Conservation (phyloP, 176 grass and related monocot species). For the Phoenix roebelenii region DNA sequence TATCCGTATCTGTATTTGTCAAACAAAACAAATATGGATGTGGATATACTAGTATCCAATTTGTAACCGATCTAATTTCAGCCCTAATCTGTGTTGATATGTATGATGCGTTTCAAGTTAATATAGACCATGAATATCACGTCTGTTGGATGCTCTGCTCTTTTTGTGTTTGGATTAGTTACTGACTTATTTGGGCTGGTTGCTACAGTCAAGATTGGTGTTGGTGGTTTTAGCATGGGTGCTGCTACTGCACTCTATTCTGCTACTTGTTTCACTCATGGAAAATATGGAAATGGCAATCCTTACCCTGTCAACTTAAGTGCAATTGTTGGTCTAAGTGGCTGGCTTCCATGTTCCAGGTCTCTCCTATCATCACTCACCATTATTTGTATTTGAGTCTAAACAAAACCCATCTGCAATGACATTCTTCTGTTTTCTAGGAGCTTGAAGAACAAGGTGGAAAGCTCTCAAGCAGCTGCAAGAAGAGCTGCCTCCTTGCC, state of each 20-base stretch:
- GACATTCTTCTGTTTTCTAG: constrained; percentile 28
- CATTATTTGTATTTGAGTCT: neutral
- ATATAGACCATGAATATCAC: neutral
- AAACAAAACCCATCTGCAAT: neutral
- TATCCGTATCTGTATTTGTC: too few relatives aligned
- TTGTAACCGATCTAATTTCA: too few relatives aligned
- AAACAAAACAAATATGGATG: too few relatives aligned
- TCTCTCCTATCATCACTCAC: constrained; percentile 25
- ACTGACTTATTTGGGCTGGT: constrained; percentile 7
- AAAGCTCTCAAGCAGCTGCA: constrained; percentile 68
- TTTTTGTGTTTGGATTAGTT: constrained; percentile 2
- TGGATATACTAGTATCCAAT: too few relatives aligned
- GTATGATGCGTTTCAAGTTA: too few relatives aligned
- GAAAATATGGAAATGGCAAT: constrained; percentile 92
- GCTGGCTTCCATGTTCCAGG: constrained; percentile 93
- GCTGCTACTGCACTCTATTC: constrained; percentile 86
- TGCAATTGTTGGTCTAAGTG: constrained; percentile 75
- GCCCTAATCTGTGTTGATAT: too few relatives aligned
- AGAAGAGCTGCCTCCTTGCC: constrained; percentile 75
- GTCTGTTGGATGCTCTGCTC: neutral
- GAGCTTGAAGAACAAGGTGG: constrained; percentile 78
- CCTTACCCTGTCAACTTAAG: constrained; percentile 71
- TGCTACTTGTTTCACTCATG: constrained; percentile 76
- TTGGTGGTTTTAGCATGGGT: constrained; percentile 98
- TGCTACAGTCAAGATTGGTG: constrained; percentile 77